Percentiles rank a stretch among this genome's conserved stretches.
Evolutionary conservation across 306 rosid genomes (phyloP).

Genomic region (Luffa acutangula): DNA sequence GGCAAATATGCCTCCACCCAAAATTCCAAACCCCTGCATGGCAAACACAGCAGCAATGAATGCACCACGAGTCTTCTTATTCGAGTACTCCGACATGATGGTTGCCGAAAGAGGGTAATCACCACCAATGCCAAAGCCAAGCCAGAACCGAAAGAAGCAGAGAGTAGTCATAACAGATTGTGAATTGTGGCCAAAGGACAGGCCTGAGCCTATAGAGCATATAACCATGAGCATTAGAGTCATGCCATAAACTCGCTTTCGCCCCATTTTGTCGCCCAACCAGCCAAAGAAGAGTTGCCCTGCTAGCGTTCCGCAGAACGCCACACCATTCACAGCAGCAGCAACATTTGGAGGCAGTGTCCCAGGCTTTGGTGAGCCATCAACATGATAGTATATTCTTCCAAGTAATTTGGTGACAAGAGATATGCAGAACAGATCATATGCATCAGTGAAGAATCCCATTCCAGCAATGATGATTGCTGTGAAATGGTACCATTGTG

Average conservation of each 20-base stretch:
- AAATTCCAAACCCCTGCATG: slow-evolving; percentile 77
- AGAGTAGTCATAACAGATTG: slow-evolving; percentile 55
- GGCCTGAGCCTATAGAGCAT: slow-evolving; percentile 57
- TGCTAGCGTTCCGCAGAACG: slow-evolving; percentile 49
- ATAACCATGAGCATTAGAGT: slow-evolving; percentile 60
- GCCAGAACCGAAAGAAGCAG: slow-evolving; percentile 74
- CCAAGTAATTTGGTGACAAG: slow-evolving; percentile 71
- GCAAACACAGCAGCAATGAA: slow-evolving; percentile 77
- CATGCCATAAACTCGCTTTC: slow-evolving; percentile 62
- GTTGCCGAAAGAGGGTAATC: slow-evolving; percentile 79
- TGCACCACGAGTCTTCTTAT: slow-evolving; percentile 69
- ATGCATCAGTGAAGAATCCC: slow-evolving; percentile 87
- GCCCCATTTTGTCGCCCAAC: slow-evolving; percentile 69
- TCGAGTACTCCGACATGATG: slow-evolving; percentile 72
- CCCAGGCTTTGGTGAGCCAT: slow-evolving; percentile 43
- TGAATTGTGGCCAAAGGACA: slow-evolving; percentile 44
- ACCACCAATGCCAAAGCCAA: slow-evolving; percentile 74
- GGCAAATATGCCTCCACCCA: slow-evolving; percentile 56
- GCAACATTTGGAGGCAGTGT: slow-evolving; percentile 58
- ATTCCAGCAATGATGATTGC: slow-evolving; percentile 67
- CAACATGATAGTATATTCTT: slow-evolving; percentile 58
- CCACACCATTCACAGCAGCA: slow-evolving; percentile 66
- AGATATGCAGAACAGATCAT: slow-evolving; percentile 62
- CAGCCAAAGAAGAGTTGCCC: slow-evolving; percentile 87
- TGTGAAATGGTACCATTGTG: slow-evolving; percentile 72